phyloP scores from a whole-genome alignment of 306 rosid genomes.

The Quercus glauca region DNA sequence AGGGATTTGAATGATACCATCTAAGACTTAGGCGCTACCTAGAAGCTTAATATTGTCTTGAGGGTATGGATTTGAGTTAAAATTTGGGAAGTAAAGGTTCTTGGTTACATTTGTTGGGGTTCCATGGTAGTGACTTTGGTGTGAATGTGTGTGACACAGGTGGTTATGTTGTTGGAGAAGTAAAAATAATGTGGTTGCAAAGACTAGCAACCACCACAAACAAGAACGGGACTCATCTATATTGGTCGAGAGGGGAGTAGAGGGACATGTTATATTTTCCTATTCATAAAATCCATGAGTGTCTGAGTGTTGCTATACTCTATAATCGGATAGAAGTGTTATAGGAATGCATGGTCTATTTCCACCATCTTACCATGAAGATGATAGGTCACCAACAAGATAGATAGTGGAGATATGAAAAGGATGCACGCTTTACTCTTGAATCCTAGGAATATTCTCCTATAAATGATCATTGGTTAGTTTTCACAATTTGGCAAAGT shows the following conservation, averaged over 20 bases:
- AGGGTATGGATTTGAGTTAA: neutral
- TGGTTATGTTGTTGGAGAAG: neutral
- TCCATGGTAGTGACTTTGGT: neutral
- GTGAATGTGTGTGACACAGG: neutral
- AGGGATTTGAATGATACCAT: neutral
- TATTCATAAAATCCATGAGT: neutral
- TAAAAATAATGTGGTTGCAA: neutral
- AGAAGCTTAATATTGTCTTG: neutral
- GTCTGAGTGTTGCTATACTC: too few relatives aligned
- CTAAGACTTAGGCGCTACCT: neutral
- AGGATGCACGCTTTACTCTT: too few relatives aligned
- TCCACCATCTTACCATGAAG: too few relatives aligned
- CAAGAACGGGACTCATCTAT: neutral
- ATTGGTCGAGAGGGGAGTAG: neutral
- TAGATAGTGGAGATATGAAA: too few relatives aligned
- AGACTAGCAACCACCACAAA: neutral
- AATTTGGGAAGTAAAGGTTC: slow-evolving; percentile 2
- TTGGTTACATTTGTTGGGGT: slow-evolving; percentile 1
- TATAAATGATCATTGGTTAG: neutral
- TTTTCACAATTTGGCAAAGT: neutral
- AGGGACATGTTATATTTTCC: neutral
- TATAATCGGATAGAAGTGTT: too few relatives aligned
- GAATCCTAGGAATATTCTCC: too few relatives aligned
- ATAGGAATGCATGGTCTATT: too few relatives aligned
- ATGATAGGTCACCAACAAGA: too few relatives aligned